phyloP scores from a whole-genome alignment of 495 filamentous ascomycete species.

The Aspergillus homomorphus region DNA sequence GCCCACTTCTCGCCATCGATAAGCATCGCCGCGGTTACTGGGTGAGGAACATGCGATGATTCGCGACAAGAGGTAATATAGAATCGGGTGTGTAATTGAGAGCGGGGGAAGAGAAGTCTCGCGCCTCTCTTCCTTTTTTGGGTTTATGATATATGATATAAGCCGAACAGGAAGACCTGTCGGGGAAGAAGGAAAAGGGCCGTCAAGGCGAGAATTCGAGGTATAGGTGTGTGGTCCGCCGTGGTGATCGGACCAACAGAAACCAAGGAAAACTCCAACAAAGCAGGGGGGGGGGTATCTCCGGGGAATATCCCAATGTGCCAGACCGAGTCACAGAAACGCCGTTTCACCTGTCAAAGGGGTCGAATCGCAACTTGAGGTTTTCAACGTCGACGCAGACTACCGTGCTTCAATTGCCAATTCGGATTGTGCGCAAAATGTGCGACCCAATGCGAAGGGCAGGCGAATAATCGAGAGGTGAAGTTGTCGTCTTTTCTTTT shows the following conservation, averaged over 20 bases:
- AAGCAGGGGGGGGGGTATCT: constrained; percentile 46
- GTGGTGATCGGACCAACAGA: constrained; percentile 30
- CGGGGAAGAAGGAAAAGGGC: constrained; percentile 32
- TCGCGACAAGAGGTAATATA: constrained; percentile 28
- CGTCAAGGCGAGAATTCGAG: constrained; percentile 44
- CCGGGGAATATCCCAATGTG: constrained; percentile 37
- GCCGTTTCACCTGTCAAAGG: constrained; percentile 32
- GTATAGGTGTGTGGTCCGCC: constrained; percentile 33
- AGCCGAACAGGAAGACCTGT: constrained; percentile 27
- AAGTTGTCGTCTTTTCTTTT: not conserved
- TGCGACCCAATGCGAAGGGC: not conserved
- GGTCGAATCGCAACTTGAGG: constrained; percentile 26
- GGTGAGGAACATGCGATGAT: constrained; percentile 45
- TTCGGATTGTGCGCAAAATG: not conserved
- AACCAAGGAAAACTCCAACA: constrained; percentile 34
- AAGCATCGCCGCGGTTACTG: constrained; percentile 61
- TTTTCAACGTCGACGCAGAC: constrained; percentile 10
- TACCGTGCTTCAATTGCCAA: constrained; percentile 6
- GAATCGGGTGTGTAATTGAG: constrained; percentile 21
- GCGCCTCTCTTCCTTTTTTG: constrained; percentile 6
- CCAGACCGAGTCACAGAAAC: constrained; percentile 37
- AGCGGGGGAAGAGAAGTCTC: constrained; percentile 9
- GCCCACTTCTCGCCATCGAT: constrained; percentile 88
- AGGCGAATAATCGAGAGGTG: not conserved
- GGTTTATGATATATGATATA: constrained; percentile 15